These are phyloP conservation scores for Gyrodon lividus DNA, from an alignment of 768 basidiomycete species.

Conservation along the genomic window DNA sequence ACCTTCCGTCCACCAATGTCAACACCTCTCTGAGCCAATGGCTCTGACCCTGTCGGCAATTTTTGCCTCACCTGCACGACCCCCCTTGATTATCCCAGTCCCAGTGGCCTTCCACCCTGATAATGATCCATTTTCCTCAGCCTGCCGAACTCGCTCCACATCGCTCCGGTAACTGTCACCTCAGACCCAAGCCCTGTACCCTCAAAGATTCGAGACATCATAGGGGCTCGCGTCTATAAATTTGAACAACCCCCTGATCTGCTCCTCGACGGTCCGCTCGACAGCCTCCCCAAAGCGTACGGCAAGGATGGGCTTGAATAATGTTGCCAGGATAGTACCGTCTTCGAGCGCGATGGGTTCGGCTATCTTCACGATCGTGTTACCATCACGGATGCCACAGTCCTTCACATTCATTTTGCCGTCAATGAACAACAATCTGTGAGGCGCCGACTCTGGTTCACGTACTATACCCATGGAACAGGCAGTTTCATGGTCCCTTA, in stretches of 20 bases:
- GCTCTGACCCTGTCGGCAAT: slow-evolving; percentile 66
- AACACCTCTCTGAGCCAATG: slow-evolving; percentile 16
- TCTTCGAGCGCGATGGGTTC: slow-evolving; percentile 56
- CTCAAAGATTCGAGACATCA: slow-evolving; percentile 61
- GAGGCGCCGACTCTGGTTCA: no score
- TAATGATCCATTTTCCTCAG: slow-evolving; percentile 41
- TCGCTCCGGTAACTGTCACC: slow-evolving; percentile 50
- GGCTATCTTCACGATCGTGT: slow-evolving; percentile 56
- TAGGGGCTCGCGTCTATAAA: slow-evolving; percentile 55
- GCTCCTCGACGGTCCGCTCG: slow-evolving; percentile 54
- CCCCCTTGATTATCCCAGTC: slow-evolving; percentile 60
- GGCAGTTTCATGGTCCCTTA: no score
- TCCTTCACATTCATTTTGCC: no score
- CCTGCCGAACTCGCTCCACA: slow-evolving; percentile 70
- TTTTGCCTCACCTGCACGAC: slow-evolving; percentile 29
- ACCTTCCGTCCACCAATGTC: slow-evolving; percentile 3
- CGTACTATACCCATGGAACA: no score
- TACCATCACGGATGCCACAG: no score
- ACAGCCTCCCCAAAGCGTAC: slow-evolving; percentile 56
- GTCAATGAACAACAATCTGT: no score
- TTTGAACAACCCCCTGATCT: slow-evolving; percentile 51
- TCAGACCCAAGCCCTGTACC: slow-evolving; percentile 58
- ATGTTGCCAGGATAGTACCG: slow-evolving; percentile 56
- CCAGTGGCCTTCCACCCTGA: slow-evolving; percentile 56
- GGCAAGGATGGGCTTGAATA: slow-evolving; percentile 64